Evolutionary conservation across 2,329 filamentous ascomycete species (phyloP).

Genomic region (Aspergillus uvarum): DNA sequence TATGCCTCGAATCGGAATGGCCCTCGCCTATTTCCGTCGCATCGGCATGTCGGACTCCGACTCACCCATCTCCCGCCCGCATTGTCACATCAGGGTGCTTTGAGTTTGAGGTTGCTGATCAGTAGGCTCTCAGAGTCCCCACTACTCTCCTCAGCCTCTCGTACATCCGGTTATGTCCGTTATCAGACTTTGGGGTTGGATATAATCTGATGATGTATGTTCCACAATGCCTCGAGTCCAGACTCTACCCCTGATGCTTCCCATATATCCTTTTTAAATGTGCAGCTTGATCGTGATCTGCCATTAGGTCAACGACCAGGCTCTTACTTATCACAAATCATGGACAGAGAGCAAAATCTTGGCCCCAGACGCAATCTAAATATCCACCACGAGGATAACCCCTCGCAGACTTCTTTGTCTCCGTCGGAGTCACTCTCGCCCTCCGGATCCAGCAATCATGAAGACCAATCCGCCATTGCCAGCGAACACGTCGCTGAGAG

Average conservation of each 20-base stretch:
- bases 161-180: neutral
- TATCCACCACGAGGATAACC: neutral
- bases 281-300: neutral
- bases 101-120: neutral
- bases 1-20: neutral
- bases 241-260: neutral
- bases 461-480: neutral
- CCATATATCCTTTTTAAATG: neutral
- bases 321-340: neutral
- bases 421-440: conserved; percentile 22
- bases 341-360: neutral
- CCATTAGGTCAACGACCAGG: neutral
- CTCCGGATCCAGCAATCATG: neutral
- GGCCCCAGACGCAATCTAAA: neutral
- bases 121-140: neutral
- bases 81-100: neutral
- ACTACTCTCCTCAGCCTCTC: neutral
- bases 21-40: neutral
- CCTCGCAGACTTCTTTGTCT: conserved; percentile 6
- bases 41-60: neutral
- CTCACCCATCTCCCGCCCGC: neutral
- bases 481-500: neutral
- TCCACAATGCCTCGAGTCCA: neutral
- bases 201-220: neutral
- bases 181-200: neutral